These are phyloP conservation scores for Effrenium voratum DNA, from an alignment of 73 alveolate genomes.

Conservation along the genomic window DNA sequence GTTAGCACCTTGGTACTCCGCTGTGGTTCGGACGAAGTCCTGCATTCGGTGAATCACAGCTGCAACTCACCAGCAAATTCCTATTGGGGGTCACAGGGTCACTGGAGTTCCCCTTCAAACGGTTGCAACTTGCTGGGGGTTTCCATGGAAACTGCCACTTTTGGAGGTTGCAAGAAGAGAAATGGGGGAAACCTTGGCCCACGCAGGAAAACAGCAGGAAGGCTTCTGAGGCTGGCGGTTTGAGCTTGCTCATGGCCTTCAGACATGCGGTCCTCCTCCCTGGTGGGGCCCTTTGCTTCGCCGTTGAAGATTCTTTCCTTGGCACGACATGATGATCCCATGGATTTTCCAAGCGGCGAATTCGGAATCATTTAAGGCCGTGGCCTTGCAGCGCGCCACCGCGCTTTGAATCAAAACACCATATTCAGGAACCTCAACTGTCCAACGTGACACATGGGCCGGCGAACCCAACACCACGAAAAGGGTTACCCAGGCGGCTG, in stretches of 20 bases:
- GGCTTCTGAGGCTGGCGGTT: too few relatives aligned
- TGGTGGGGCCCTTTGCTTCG: conserved; percentile 67
- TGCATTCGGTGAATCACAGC: neutral
- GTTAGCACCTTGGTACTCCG: conserved; percentile 56
- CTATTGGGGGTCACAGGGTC: neutral
- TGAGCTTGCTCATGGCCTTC: too few relatives aligned
- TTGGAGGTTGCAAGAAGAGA: neutral
- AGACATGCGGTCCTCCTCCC: conserved; percentile 75
- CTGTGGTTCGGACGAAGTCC: conserved; percentile 66
- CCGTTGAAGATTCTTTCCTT: conserved; percentile 73
- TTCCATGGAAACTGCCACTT: too few relatives aligned
- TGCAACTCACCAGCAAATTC: neutral
- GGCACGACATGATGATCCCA: neutral
- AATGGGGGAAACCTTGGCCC: too few relatives aligned
- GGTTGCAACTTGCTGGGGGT: too few relatives aligned
- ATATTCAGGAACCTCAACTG: conserved; percentile 55
- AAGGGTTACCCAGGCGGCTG: too few relatives aligned
- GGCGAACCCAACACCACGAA: too few relatives aligned
- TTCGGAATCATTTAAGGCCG: neutral
- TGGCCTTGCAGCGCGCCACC: conserved; percentile 73
- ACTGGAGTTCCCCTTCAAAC: neutral
- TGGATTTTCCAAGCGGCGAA: neutral
- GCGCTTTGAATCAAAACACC: conserved; percentile 69
- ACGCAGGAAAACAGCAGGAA: too few relatives aligned
- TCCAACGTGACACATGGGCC: too few relatives aligned